Percentiles rank a stretch among this genome's conserved stretches.
These are phyloP conservation scores for Coemansia sp. DNA, from an alignment of 192 early-diverging fungal species.

Conservation along the genomic window DNA sequence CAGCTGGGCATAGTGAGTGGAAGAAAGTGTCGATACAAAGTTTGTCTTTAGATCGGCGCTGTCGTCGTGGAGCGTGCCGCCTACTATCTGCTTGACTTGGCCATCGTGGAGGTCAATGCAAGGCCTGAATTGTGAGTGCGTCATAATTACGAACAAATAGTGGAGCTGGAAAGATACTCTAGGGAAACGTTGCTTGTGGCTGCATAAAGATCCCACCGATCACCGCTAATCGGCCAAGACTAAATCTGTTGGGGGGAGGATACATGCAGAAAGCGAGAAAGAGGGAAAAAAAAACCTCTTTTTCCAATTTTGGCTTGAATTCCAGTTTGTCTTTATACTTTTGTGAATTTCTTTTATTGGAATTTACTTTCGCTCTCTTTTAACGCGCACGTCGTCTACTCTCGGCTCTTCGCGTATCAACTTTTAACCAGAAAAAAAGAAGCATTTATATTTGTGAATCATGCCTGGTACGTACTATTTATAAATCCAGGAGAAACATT, in stretches of 20 bases:
- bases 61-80: conserved; percentile 79
- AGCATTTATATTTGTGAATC: neutral
- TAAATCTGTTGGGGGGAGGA: neutral
- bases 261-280: neutral
- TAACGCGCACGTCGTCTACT: neutral
- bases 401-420: neutral
- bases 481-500: neutral
- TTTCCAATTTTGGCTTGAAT: neutral
- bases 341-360: neutral
- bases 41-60: conserved; percentile 72
- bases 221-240: neutral
- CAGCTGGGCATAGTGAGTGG: conserved; percentile 79
- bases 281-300: neutral
- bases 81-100: conserved; percentile 99
- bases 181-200: neutral
- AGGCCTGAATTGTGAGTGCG: conserved; percentile 78
- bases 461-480: neutral
- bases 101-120: conserved; percentile 98
- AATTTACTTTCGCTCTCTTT: neutral
- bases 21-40: conserved; percentile 84
- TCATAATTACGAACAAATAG: neutral
- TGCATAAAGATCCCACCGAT: neutral
- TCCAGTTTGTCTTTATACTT: neutral
- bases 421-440: neutral
- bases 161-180: neutral